Evolutionary conservation across 768 basidiomycete species (phyloP).

Genomic region (Mycena maculata): DNA sequence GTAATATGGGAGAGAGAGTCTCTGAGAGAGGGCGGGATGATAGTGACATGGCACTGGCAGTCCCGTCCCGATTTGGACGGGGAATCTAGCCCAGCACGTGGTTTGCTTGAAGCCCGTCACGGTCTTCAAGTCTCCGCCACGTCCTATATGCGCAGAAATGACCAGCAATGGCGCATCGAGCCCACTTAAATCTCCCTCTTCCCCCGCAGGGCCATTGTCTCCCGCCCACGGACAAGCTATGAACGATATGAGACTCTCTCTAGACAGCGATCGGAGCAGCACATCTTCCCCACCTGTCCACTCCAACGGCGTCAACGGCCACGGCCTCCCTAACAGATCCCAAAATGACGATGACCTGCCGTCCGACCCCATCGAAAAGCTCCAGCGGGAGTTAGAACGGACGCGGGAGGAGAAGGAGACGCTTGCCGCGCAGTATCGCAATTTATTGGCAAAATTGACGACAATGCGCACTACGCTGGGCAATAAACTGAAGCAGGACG

Average conservation of each 20-base stretch:
- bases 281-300: conserved; percentile 42
- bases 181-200: conserved; percentile 38
- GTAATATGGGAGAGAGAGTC: too few relatives aligned
- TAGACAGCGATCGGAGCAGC: conserved; percentile 59
- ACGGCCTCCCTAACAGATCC: conserved; percentile 42
- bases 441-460: conserved; percentile 87
- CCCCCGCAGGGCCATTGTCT: conserved; percentile 47
- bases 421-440: conserved; percentile 87
- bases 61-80: neutral
- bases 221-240: conserved; percentile 33
- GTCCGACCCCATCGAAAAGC: conserved; percentile 63
- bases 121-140: conserved; percentile 23
- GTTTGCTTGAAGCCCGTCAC: neutral
- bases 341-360: conserved; percentile 50
- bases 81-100: neutral
- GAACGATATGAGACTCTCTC: conserved; percentile 52
- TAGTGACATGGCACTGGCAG: too few relatives aligned
- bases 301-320: conserved; percentile 52
- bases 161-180: conserved; percentile 40
- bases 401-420: conserved; percentile 89
- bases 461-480: conserved; percentile 94
- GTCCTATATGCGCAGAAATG: conserved; percentile 38
- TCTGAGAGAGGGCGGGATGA: too few relatives aligned
- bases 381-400: conserved; percentile 81
- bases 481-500: conserved; percentile 95